A percentile compares a stretch with the other conserved stretches of the same genome.
phyloP scores from a whole-genome alignment of 2,329 filamentous ascomycete genomes.

The Colletotrichum caudatum region DNA sequence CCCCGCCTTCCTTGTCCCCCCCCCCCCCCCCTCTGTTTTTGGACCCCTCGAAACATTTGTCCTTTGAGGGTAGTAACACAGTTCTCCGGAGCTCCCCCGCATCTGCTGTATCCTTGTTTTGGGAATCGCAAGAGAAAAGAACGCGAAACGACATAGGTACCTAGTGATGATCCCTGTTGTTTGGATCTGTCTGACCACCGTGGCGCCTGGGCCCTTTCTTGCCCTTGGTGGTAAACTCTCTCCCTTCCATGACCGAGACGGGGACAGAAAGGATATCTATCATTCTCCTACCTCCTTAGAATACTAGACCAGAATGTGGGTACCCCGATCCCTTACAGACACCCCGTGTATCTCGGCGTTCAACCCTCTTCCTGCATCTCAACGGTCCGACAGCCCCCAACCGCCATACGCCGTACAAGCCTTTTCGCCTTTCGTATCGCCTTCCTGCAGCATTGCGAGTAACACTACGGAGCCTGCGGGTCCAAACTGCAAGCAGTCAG shows the following conservation, averaged over 20 bases:
- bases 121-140: not conserved
- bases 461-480: not conserved
- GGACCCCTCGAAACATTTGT: not conserved
- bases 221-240: not conserved
- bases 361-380: not conserved
- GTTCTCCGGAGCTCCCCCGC: slow-evolving; percentile 27
- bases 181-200: not conserved
- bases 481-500: slow-evolving; percentile 4
- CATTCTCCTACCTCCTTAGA: not conserved
- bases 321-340: not conserved
- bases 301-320: not conserved
- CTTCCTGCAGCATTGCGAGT: slow-evolving; percentile 5
- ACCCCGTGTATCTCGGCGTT: not conserved
- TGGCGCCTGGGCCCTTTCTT: not conserved
- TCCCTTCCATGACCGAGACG: not conserved
- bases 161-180: not conserved
- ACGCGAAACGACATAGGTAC: not conserved
- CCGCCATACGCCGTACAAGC: not conserved
- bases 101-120: slow-evolving; percentile 12
- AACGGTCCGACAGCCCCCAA: not conserved
- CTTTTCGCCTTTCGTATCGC: slow-evolving; percentile 1
- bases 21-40: not conserved
- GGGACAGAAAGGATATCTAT: not conserved
- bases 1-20: not conserved
- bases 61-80: not conserved